Evolutionary conservation across 768 basidiomycete species (phyloP), one percentile per base, ranked within the genome.

Genomic region (Cantharellus anzutake): DNA sequence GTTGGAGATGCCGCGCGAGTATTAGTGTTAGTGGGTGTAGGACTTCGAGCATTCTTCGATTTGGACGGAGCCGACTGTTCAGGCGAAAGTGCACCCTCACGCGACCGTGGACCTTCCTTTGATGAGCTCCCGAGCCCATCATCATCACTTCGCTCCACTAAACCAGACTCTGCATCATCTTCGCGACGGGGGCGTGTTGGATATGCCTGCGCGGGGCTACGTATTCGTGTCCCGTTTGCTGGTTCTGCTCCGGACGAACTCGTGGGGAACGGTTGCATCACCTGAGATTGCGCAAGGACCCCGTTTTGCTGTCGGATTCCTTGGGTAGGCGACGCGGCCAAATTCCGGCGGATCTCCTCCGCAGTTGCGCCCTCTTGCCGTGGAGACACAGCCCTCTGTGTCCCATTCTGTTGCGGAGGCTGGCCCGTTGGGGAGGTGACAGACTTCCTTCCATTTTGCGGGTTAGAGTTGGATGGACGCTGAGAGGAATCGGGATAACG

Each of bases 1-100:
- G 69, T 69, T 7, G 84, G 85, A 0, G 84, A 85, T n/a, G 78
- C 75, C 3, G 83, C 77, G 35, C 84, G 77, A 61, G 69, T 75
- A 2, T 71, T 67, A 34, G 71, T 59, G 56, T 40, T 7, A 5
- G 60, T 59, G 14, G 65, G 64, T 7, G 62, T 62, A n/a, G 61
- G 35, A 0, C 59, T 60, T 4, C 42, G 60, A n/a, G 59, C 51
- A 20, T 7, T 37, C 11, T 37, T 11, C 11, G 29, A 11, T 48
- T 48, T 48, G 44, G 44, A 11, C 20, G 20, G 20, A 29, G 44
- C 44, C 29, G 11, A 29, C 52, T 37, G 11, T 4, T 62, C 58
- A 5, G 63, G 63, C 35, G 63, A 55, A 7, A 55, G 38, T 55
- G 52, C 52, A 29, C 44, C 44, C 29, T 48, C 44, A 11, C 44